Conservation (phyloP, 768 basidiomycete species). For the Boletus bicolor region DNA sequence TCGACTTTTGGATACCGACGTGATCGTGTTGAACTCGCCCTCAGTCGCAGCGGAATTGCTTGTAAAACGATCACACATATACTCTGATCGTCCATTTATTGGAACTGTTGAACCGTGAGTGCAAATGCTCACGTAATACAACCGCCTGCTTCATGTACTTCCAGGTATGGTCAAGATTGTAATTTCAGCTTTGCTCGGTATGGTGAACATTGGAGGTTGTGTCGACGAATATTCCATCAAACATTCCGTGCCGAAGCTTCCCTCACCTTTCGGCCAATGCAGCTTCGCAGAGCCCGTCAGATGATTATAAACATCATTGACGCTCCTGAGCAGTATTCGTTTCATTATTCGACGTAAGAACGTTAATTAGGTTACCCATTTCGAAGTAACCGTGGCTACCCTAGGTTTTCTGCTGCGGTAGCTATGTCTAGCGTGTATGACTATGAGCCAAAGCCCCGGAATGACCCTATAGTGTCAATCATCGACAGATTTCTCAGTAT, state of each 20-base stretch:
- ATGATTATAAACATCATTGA: slow-evolving; percentile 6
- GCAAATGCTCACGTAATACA: background rate
- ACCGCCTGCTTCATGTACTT: background rate
- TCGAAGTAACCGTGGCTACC: too few relatives aligned
- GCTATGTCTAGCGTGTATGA: too few relatives aligned
- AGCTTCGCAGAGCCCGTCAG: slow-evolving; percentile 8
- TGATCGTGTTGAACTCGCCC: slow-evolving; percentile 9
- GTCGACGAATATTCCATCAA: slow-evolving; percentile 14
- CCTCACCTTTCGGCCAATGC: slow-evolving; percentile 10
- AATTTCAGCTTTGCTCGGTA: background rate
- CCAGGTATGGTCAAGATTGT: slow-evolving; percentile 5
- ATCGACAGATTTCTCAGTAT: too few relatives aligned
- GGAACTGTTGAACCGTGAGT: slow-evolving; percentile 5
- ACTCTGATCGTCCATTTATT: slow-evolving; percentile 13
- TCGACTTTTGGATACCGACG: slow-evolving; percentile 1
- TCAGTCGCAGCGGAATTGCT: background rate
- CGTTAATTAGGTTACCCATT: too few relatives aligned
- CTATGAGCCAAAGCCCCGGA: too few relatives aligned
- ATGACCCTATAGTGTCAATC: too few relatives aligned
- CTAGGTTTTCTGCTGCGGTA: too few relatives aligned
- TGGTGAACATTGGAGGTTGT: slow-evolving; percentile 7
- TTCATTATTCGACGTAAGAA: slow-evolving; percentile 6
- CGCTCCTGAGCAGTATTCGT: background rate
- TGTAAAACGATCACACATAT: slow-evolving; percentile 14
- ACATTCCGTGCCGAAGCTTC: slow-evolving; percentile 11